These are phyloP conservation scores for Helminthosporium solani DNA, from an alignment of 2,329 filamentous ascomycete species.

Conservation along the genomic window DNA sequence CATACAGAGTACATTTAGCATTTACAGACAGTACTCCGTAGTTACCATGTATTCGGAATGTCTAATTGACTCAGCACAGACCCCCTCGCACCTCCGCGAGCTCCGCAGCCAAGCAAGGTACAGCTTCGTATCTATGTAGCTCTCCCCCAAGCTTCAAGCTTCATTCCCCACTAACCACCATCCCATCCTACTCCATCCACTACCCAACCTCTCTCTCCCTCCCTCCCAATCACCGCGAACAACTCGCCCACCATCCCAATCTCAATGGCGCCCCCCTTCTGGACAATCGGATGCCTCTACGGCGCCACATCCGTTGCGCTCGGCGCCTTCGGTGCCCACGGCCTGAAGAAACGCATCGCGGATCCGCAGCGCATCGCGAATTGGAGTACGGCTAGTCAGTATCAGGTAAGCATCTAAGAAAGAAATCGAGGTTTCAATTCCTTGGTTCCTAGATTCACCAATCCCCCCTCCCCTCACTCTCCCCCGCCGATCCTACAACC, in stretches of 20 bases:
- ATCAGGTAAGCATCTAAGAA: slow-evolving; percentile 64
- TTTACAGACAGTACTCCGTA: too few relatives aligned
- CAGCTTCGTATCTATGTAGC: slow-evolving; percentile 14
- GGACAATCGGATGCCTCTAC: slow-evolving; percentile 62
- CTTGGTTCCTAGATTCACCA: too few relatives aligned
- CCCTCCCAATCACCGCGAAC: too few relatives aligned
- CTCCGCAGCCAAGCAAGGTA: slow-evolving; percentile 19
- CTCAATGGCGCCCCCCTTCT: slow-evolving; percentile 51
- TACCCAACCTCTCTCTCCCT: neutral
- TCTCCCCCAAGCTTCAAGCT: too few relatives aligned
- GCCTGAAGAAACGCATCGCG: slow-evolving; percentile 60
- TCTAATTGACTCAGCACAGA: slow-evolving; percentile 4
- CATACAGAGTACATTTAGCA: too few relatives aligned
- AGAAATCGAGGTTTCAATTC: too few relatives aligned
- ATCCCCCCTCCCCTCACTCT: neutral
- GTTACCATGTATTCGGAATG: too few relatives aligned
- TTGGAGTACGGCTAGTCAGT: slow-evolving; percentile 67
- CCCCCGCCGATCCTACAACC: neutral
- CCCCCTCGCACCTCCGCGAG: slow-evolving; percentile 17
- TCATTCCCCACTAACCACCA: neutral
- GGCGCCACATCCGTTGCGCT: slow-evolving; percentile 62
- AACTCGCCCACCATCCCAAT: too few relatives aligned
- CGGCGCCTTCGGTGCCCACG: slow-evolving; percentile 69
- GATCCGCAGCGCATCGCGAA: slow-evolving; percentile 61
- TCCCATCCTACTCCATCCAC: neutral